Conservation (phyloP, 2,329 filamentous ascomycete genomes). For the Immersiporthe knoxdaviesiana region DNA sequence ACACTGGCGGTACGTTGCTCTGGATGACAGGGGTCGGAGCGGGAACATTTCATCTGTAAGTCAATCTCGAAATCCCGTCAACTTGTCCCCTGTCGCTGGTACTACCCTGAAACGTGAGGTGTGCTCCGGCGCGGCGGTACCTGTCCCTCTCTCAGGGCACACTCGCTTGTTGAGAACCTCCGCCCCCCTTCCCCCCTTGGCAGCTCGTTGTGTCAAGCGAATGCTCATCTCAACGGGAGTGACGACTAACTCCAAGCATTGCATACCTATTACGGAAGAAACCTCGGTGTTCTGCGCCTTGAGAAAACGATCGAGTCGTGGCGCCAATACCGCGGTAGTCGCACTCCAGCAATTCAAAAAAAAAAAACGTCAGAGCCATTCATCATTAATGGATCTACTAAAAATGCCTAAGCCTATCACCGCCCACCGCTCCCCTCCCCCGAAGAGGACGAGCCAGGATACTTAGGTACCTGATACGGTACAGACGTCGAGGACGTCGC, state of each 20-base stretch:
- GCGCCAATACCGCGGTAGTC: neutral
- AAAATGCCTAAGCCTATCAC: neutral
- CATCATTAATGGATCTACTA: conserved; percentile 12
- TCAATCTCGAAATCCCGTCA: conserved; percentile 25
- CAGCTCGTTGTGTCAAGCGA: conserved; percentile 1
- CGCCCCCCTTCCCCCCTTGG: conserved; percentile 14
- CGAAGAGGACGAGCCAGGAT: neutral
- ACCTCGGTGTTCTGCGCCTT: neutral
- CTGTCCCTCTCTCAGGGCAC: conserved; percentile 9
- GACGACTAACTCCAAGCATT: neutral
- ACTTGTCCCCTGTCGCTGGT: conserved; percentile 22
- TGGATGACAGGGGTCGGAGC: conserved; percentile 24
- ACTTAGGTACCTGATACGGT: neutral
- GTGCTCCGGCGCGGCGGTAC: conserved; percentile 28
- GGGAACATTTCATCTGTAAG: conserved; percentile 28
- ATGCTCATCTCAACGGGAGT: neutral
- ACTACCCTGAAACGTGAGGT: conserved; percentile 29
- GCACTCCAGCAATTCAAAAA: conserved; percentile 7
- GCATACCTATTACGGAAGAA: neutral
- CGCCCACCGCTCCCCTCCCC: no score
- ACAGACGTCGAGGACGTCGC: conserved; percentile 4
- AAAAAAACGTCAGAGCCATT: neutral
- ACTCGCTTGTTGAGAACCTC: conserved; percentile 19
- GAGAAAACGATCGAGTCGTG: neutral
- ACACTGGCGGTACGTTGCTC: neutral